Base-by-base conservation (phyloP, 2,329 filamentous ascomycete species). In the Fusarium sp. region DNA sequence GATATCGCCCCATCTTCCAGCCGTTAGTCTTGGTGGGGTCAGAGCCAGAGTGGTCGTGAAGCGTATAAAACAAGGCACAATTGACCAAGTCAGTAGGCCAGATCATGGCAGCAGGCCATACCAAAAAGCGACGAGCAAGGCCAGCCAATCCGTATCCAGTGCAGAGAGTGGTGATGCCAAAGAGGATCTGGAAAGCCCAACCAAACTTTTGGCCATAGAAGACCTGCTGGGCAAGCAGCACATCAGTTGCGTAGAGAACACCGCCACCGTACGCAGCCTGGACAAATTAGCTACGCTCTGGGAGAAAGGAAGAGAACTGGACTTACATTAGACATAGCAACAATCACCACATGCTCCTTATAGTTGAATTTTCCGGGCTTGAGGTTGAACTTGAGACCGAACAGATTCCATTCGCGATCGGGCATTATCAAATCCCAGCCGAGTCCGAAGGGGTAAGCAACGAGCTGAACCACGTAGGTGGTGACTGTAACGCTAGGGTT, bases 1-100 rank as follows among this genome's bases (percentile, higher is more conserved):
- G 83, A 76, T 89, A 90, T 50, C 88, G 85, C n/a, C 86, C 84
- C 47, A 91, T 83, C 33, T 73, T 82, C 89, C 90, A 91, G 41
- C 89, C 88, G 70, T 81, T 84, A 23, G 82, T 82, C 53, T 83
- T 83, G 45, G 79, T 73, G 2, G 85, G 83, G 66, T 86, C 80
- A 8, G 81, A 81, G 15, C 75, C 76, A 5, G 79, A 78, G 69
- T 82, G 80, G 58, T 83, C 81, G 67, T 83, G 81, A 39, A 83
- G 77, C 37, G 79, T 82, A 63, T 82, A 79, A 70, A 88, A 82
- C 36, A 88, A 76, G 4, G 84, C 83, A 15, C 82, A 83, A 65
- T 84, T 86, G 58, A 86, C 85, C 14, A 87, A 76, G 20, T 84
- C 84, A 47, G 82, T 80, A 2, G 85, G 85, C 85, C 85, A 88